Conservation (phyloP, 2,329 filamentous ascomycete genomes). For the Coleophoma eucalyptorum region DNA sequence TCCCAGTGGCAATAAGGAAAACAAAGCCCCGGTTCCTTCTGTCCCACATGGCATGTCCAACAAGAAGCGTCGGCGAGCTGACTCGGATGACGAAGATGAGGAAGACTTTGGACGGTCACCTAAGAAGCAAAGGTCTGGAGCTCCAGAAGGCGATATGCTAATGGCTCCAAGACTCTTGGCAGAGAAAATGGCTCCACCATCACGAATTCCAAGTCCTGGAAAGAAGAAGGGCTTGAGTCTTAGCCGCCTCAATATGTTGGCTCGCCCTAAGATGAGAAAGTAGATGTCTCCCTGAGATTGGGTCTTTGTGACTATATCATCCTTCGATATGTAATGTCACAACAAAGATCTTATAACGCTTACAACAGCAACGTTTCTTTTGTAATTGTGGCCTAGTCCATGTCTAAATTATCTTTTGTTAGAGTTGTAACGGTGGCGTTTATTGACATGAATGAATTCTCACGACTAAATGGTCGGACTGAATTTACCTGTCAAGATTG, state of each 20-base stretch:
- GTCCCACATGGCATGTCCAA: conserved; percentile 60
- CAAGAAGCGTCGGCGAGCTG: conserved; percentile 62
- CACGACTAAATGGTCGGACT: too few species aligned
- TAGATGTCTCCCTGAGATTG: conserved; percentile 19
- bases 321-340: too few species aligned
- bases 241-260: conserved; percentile 58
- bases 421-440: too few species aligned
- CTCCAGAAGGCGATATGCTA: conserved; percentile 21
- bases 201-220: conserved; percentile 38
- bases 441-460: too few species aligned
- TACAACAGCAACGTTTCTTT: too few species aligned
- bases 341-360: too few species aligned
- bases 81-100: conserved; percentile 51
- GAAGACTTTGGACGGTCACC: conserved; percentile 44
- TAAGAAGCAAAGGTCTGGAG: conserved; percentile 51
- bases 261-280: conserved; percentile 53
- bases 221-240: conserved; percentile 53
- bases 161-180: conserved; percentile 23
- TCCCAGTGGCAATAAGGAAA: conserved; percentile 53
- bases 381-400: too few species aligned
- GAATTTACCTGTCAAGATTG: too few species aligned
- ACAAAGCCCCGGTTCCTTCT: conserved; percentile 35
- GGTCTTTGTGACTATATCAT: too few species aligned
- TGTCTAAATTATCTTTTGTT: too few species aligned
- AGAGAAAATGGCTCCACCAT: conserved; percentile 18